Evolutionary conservation across 805 yeast species (phyloP), one percentile per base, ranked within the genome.

Genomic region (Wickerhamiella hasegawae): DNA sequence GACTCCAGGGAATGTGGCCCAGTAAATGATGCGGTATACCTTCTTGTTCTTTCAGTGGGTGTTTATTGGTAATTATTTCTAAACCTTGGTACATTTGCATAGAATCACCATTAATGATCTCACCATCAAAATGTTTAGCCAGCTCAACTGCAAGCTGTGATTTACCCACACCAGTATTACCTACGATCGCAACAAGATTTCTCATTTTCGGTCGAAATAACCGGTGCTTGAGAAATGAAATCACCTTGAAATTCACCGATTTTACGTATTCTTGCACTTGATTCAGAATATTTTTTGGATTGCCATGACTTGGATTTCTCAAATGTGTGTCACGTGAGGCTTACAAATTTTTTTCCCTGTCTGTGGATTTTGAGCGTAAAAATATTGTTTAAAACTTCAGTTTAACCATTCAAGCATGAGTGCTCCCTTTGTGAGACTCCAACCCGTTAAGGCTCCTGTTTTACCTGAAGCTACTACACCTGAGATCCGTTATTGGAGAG

Each of bases 161-260:
- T 51, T 87, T 87, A 0, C 98, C 98, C 10, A 84, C 96, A 0
- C 97, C 98, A 0, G 98, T 87, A 24, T 94, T 85, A 0, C 98
- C 98, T 3, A 80, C 78, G 14, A 81, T 69, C 12, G n/a, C n/a
- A n/a, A n/a, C n/a, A n/a, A n/a, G n/a, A n/a, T n/a, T n/a, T n/a
- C n/a, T n/a, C n/a, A n/a, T n/a, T n/a, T n/a, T n/a, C n/a, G n/a
- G n/a, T n/a, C n/a, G n/a, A n/a, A n/a, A n/a, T n/a, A n/a, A n/a
- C n/a, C n/a, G n/a, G n/a, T n/a, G n/a, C n/a, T n/a, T n/a, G n/a
- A n/a, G n/a, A n/a, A n/a, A n/a, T n/a, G n/a, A n/a, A n/a, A n/a
- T n/a, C n/a, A n/a, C n/a, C n/a, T n/a, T n/a, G n/a, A n/a, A n/a
- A n/a, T n/a, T n/a, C n/a, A n/a, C n/a, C n/a, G n/a, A n/a, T n/a